A percentile compares a stretch with the other conserved stretches of the same genome.
These are phyloP conservation scores for Onygenales sp. DNA, from an alignment of 2,329 filamentous ascomycete genomes.

Conservation along the genomic window DNA sequence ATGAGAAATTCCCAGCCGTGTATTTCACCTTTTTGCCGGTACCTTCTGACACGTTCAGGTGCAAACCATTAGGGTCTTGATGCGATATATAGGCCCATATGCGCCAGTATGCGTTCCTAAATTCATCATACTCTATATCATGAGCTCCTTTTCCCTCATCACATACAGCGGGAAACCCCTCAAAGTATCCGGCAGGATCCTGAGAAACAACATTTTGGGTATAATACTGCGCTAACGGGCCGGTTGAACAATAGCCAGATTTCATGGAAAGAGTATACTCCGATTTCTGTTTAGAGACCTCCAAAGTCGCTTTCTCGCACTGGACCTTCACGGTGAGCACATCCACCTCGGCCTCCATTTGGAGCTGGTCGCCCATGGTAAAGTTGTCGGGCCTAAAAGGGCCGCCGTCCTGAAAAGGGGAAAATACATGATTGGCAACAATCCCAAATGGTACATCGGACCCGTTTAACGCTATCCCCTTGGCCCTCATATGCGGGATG, in stretches of 20 bases:
- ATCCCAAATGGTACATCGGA: conserved; percentile 4
- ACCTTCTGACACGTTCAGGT: no score
- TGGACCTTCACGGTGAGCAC: conserved; percentile 4
- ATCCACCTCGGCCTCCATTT: conserved; percentile 4
- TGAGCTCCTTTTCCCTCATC: no score
- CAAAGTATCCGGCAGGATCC: not conserved
- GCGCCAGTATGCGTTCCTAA: no score
- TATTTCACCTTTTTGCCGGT: no score
- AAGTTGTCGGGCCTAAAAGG: conserved; percentile 1
- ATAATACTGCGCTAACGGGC: conserved; percentile 2
- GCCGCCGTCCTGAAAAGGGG: conserved; percentile 3
- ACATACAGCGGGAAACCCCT: no score
- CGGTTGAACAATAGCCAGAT: conserved; percentile 4
- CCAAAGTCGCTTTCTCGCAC: conserved; percentile 4
- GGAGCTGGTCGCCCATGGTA: conserved; percentile 2
- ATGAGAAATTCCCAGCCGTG: no score
- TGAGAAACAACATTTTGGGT: not conserved
- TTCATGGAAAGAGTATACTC: conserved; percentile 4
- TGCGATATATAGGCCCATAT: no score
- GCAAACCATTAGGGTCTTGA: no score
- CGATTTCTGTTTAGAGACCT: conserved; percentile 1
- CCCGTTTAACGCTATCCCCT: not conserved
- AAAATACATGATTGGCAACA: conserved; percentile 4
- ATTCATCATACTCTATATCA: no score
- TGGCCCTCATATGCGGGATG: conserved; percentile 4